Percentiles rank a stretch among this genome's conserved stretches.
These are phyloP conservation scores for Aspergillus amoenus DNA, from an alignment of 2,329 filamentous ascomycete genomes.

Conservation along the genomic window DNA sequence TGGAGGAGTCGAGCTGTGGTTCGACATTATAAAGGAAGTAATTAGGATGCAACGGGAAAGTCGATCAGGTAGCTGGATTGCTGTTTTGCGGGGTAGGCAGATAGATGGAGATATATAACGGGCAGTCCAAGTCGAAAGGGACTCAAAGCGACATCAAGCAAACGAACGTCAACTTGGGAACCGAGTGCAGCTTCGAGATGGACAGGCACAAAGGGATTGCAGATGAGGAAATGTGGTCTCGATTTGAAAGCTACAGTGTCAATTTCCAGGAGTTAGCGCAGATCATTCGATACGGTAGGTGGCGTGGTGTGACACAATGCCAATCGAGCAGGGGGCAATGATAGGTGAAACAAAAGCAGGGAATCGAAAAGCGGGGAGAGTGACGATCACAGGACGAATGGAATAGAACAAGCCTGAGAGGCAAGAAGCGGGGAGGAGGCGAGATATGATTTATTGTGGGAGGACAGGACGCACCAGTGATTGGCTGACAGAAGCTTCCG, in stretches of 20 bases:
- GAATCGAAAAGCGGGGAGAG: neutral
- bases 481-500: slow-evolving; percentile 1
- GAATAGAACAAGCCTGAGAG: neutral
- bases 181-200: neutral
- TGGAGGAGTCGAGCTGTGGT: slow-evolving; percentile 40
- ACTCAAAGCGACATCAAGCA: neutral
- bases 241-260: neutral
- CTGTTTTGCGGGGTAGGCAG: neutral
- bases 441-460: neutral
- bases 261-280: slow-evolving; percentile 1
- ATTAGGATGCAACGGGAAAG: neutral
- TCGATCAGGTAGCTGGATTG: neutral
- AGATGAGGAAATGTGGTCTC: neutral
- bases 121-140: neutral
- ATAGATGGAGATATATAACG: neutral
- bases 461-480: neutral
- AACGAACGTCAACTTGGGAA: neutral
- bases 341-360: neutral
- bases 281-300: neutral
- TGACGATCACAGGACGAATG: slow-evolving; percentile 1
- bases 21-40: slow-evolving; percentile 39
- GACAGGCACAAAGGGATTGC: neutral
- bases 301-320: slow-evolving; percentile 6
- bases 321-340: neutral
- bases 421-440: slow-evolving; percentile 1